Evolutionary conservation across 2,329 filamentous ascomycete genomes (phyloP).

Genomic region (Colletotrichum sp.): DNA sequence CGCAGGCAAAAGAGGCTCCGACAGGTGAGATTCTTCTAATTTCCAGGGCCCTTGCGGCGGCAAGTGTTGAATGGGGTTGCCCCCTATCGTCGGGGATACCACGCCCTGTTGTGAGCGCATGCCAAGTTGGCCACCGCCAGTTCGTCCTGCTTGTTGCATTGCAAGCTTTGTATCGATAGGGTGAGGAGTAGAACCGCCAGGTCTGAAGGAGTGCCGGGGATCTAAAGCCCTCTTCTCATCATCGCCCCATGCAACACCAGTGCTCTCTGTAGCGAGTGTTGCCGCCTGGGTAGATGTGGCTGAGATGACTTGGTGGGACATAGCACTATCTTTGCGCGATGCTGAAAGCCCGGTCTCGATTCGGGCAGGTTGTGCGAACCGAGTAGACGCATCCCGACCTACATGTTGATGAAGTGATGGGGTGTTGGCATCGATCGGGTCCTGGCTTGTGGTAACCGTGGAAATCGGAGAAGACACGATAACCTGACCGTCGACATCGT

Average conservation of each 20-base stretch:
- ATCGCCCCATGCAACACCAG: constrained; percentile 1
- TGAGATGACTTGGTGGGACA: not conserved
- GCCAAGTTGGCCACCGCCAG: constrained; percentile 25
- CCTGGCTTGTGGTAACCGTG: not conserved
- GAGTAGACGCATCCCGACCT: not conserved
- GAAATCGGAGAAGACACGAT: not conserved
- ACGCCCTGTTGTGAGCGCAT: constrained; percentile 16
- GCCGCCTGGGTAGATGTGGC: constrained; percentile 17
- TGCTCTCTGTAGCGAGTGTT: constrained; percentile 12
- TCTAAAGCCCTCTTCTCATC: constrained; percentile 14
- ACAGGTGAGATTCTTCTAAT: constrained; percentile 59
- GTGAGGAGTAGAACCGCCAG: not conserved
- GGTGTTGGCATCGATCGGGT: not conserved
- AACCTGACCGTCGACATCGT: constrained; percentile 22
- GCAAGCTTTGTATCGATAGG: not conserved
- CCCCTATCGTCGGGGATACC: constrained; percentile 1
- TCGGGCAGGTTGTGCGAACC: not conserved
- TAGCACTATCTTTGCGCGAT: constrained; percentile 3
- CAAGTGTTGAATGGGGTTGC: constrained; percentile 45
- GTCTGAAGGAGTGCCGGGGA: not conserved
- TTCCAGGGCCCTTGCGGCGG: constrained; percentile 56
- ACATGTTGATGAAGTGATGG: not conserved
- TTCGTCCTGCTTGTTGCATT: constrained; percentile 20
- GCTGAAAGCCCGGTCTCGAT: not conserved
- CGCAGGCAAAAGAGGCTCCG: constrained; percentile 49